Evolutionary conservation across 176 grass and related monocot genomes (phyloP), one percentile per base, ranked within the genome.

Genomic region (Urochloa ruziziensis): DNA sequence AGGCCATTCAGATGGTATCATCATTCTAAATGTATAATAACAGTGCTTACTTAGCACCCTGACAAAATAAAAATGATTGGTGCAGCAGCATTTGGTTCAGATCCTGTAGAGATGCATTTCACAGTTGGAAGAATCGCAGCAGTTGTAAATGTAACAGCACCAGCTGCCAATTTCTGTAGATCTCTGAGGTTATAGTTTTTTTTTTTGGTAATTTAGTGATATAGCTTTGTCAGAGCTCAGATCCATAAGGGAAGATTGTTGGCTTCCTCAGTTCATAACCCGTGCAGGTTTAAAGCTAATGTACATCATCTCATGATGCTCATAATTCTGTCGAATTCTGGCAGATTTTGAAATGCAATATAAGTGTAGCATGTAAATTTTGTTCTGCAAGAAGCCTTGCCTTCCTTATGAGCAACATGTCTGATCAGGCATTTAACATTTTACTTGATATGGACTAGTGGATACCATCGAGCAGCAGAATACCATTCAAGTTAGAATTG

Each of bases 81-180:
- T 81, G 62, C 70, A 80, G 33, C 40, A 70, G 17, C 77, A 85
- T 32, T 75, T 44, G 1, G 44, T 39, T 67, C 36, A 68, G 30
- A 16, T 89, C 62, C 10, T 62, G n/a, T 84, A 80, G 77, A 69
- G 33, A 76, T 80, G 42, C 61, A 47, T 66, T 30, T 53, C 60
- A 78, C 43, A 53, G 21, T 36, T 71, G 28, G 15, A 71, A 77
- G 48, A 90, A 90, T 57, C 73, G 43, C 57, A 75, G 39, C 65
- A 67, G 64, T 1, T 78, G 88, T 90, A 86, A 51, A 86, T 66
- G 66, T 72, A 78, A 86, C 64, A 86, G 42, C 65, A 48, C 36
- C 36, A 19, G 42, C 39, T 73, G 48, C 30, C n/a, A 49, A 59
- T 40, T 78, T 58, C 36, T 82, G 46, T 86, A 90, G 79, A 82